Evolutionary conservation across 305 asterid genomes (phyloP), one percentile per base, ranked within the genome.

Genomic region (Fraxinus albicans): DNA sequence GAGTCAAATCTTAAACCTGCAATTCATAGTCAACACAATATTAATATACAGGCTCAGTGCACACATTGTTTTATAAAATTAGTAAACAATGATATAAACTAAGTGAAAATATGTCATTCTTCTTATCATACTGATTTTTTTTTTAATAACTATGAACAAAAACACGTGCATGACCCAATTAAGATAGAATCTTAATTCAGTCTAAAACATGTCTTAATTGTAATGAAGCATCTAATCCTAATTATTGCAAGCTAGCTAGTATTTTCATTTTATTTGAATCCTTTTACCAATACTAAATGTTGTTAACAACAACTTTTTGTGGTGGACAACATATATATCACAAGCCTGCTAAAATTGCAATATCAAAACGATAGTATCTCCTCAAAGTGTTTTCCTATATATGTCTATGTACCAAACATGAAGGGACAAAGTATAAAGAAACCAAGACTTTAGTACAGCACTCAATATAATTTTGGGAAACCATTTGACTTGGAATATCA

Each of bases 1-100:
- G 83, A 50, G 15, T 34, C 67, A 65, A 67, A 42, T 34, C 36
- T 31, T 5, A 81, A 21, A 82, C 86, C 91, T 90, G 88, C 50
- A 40, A 12, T 47, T 67, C 58, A 10, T 65, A 65, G 27, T 25
- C 73, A 65, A 65, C 73, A 65, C 33, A 65, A 65, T 12, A 25
- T 21, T 63, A 63, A 63, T 23, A 63, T 23, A 63, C 15, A 21
- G 33, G 73, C 6, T 63, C 31, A 25, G 6, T 63, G 7, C 9
- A 6, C 33, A 21, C 33, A 21, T 17, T 53, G 19, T n/a, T 17
- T 53, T 53, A 53, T 6, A 50, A 15, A 50, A 50, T 15, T 50
- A 50, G 19, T 15, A 50, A 50, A 50, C 60, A 15, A 50, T 42
- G 17, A 10, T 42, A 42, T 42, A 47, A 53, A 53, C n/a, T 5